These are phyloP conservation scores for Phyllosticta citrichinensis DNA, from an alignment of 2,329 filamentous ascomycete genomes.

Conservation along the genomic window DNA sequence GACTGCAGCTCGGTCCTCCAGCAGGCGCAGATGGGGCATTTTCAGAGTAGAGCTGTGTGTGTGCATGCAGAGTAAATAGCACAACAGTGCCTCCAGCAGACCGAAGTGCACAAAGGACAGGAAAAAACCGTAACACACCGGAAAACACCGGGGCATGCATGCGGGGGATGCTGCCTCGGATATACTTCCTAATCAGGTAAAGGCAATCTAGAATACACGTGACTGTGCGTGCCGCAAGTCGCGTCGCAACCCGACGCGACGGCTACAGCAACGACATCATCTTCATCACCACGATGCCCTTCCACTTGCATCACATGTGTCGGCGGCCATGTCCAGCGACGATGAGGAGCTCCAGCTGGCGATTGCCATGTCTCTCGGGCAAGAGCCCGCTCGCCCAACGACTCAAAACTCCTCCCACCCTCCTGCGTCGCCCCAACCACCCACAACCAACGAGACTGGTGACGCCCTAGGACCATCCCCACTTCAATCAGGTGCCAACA, in stretches of 20 bases:
- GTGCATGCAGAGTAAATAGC: too few relatives aligned
- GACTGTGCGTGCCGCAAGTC: not conserved
- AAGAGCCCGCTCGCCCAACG: not conserved
- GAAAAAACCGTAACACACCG: too few relatives aligned
- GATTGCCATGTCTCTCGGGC: constrained; percentile 19
- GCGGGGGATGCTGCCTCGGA: too few relatives aligned
- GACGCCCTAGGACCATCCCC: not conserved
- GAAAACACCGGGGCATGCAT: too few relatives aligned
- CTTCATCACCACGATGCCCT: not conserved
- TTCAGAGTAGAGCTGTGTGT: too few relatives aligned
- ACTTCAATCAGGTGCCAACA: not conserved
- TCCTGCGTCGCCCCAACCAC: too few relatives aligned
- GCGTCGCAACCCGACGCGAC: not conserved
- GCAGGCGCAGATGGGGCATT: too few relatives aligned
- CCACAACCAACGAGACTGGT: not conserved
- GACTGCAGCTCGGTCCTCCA: too few relatives aligned
- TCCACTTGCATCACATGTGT: not conserved
- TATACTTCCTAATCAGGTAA: too few relatives aligned
- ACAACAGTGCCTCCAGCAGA: too few relatives aligned
- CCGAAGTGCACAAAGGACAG: too few relatives aligned
- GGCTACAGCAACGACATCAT: not conserved
- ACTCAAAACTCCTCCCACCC: too few relatives aligned
- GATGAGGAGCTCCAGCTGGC: constrained; percentile 19
- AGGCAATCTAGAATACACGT: not conserved
- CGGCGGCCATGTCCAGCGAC: constrained; percentile 18